Base-by-base conservation (phyloP, 2,329 filamentous ascomycete species). In the Hypoxylon sp. region DNA sequence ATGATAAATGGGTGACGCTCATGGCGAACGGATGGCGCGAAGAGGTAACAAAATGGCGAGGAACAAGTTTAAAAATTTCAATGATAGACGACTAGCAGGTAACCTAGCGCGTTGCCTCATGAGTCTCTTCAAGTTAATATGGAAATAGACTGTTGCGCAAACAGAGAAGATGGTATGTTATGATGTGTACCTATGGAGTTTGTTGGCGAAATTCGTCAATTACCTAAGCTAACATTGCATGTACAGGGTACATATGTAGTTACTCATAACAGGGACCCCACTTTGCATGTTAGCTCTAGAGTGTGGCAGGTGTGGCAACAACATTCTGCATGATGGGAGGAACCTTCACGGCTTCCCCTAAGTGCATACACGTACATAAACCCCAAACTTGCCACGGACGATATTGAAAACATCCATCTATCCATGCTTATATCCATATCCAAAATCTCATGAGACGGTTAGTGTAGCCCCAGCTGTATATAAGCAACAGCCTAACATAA, bases 1-100 rank as follows among this genome's bases (percentile, higher is more conserved):
- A 86, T 86, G 74, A 78, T 72, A 73, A 59, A 70, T 30, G 46
- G 61, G 60, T 17, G 66, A 66, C 58, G 72, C 65, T 74, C 76
- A 78, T 78, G 64, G 73, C 75, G 71, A 63, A 72, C 52, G 55
- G 50, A 48, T 14, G 23, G 53, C 11, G 30, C 1, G 11, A 38
- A 38, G 46, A 45, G 38, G 34, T 17, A n/a, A 36, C 36, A 30
- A 46, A 60, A 14, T 17, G 23, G 14, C 3, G 25, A 59, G 11
- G 32, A 28, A 53, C 10, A 11, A 49, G 13, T 10, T 50, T 11
- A 63, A 43, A 30, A 41, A 46, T 28, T 21, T 11, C 25, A 38
- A 10, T 45, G 3, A 14, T 50, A 38, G 17, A 25, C 19, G 30
- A 32, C 23, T n/a, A 21, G 7, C 2, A 46, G 23, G 30, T 46